These are phyloP conservation scores for Starmerella davenportii DNA, from an alignment of 805 yeast genomes.

Conservation along the genomic window DNA sequence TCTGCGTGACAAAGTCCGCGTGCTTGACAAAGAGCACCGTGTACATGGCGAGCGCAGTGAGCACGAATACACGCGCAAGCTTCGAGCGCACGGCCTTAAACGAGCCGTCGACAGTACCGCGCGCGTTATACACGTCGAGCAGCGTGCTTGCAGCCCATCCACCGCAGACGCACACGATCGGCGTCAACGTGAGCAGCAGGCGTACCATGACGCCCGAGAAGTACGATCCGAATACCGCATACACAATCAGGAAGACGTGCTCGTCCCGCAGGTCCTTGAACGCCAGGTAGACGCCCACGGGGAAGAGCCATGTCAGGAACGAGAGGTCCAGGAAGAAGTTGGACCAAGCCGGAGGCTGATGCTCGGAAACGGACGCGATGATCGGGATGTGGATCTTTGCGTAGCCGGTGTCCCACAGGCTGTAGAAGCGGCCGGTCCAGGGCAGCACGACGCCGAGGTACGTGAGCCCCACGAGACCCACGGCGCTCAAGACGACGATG, in stretches of 20 bases:
- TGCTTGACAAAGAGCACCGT: slow-evolving; percentile 70
- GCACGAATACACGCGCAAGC: slow-evolving; percentile 43
- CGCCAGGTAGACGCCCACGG: slow-evolving; percentile 83
- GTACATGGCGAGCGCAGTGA: slow-evolving; percentile 53
- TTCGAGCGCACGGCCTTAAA: slow-evolving; percentile 17
- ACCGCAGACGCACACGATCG: slow-evolving; percentile 82
- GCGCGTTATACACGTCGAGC: slow-evolving; percentile 47
- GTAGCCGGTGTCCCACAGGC: slow-evolving; percentile 93
- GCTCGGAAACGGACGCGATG: slow-evolving; percentile 96
- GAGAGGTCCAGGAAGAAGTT: slow-evolving; percentile 88
- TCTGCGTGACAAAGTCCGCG: slow-evolving; percentile 93
- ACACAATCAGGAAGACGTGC: slow-evolving; percentile 81
- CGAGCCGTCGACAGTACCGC: neutral
- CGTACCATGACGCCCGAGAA: slow-evolving; percentile 99
- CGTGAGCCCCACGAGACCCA: slow-evolving; percentile 62
- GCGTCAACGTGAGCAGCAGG: slow-evolving; percentile 90
- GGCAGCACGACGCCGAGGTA: slow-evolving; percentile 91
- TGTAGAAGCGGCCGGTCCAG: slow-evolving; percentile 98
- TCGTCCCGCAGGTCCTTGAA: slow-evolving; percentile 82
- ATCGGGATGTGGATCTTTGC: slow-evolving; percentile 97
- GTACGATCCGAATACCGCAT: slow-evolving; percentile 83
- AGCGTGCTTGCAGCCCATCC: slow-evolving; percentile 76
- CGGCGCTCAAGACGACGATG: slow-evolving; percentile 44
- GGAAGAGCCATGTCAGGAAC: slow-evolving; percentile 92
- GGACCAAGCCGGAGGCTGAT: slow-evolving; percentile 99